Percentiles rank a stretch among this genome's conserved stretches.
Conservation (phyloP, 805 yeast species). For the Metschnikowia continentalis region DNA sequence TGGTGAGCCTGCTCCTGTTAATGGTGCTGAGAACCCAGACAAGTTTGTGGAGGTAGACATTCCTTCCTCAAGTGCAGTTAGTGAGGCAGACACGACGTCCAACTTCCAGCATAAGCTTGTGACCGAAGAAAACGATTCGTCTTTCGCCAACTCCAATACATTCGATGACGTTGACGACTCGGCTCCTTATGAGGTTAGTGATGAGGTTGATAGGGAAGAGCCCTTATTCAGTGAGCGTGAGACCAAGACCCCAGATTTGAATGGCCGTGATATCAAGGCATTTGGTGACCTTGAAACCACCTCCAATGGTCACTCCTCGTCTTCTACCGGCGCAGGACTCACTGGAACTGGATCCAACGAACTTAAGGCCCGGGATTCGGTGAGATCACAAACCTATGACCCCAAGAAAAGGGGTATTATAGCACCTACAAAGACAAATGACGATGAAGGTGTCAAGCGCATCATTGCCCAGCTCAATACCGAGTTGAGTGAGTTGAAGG, state of each 20-base stretch:
- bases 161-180: neutral
- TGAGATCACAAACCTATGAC: neutral
- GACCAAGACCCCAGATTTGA: neutral
- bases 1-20: neutral
- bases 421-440: neutral
- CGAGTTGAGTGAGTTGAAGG: conserved; percentile 30
- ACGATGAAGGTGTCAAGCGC: conserved; percentile 25
- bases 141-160: neutral
- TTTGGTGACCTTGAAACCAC: neutral
- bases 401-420: neutral
- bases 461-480: conserved; percentile 29
- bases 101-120: neutral
- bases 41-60: conserved; percentile 29
- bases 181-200: conserved; percentile 1
- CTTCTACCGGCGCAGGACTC: neutral
- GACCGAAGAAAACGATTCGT: neutral
- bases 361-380: neutral
- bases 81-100: conserved; percentile 4
- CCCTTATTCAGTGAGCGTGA: neutral
- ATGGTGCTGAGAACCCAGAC: conserved; percentile 12
- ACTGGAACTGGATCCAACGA: neutral
- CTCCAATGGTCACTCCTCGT: neutral
- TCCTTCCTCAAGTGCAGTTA: conserved; percentile 24
- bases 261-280: neutral
- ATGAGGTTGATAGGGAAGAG: neutral